Conservation (phyloP, 1,139 yeast genomes). For the Zygosaccharomyces pseudobailii region DNA sequence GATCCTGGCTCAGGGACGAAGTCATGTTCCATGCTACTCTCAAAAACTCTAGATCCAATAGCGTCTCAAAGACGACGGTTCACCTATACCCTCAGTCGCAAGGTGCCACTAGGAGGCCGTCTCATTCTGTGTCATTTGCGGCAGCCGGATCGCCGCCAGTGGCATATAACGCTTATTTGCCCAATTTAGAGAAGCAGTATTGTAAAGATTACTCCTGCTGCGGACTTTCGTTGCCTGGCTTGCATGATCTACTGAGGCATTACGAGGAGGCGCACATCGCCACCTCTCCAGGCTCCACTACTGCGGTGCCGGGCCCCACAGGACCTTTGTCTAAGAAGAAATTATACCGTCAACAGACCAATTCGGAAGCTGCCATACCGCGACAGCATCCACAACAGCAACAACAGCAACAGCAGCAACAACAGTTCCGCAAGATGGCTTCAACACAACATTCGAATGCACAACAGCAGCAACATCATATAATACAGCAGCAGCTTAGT, state of each 20-base stretch:
- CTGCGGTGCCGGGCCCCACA: conserved; percentile 12
- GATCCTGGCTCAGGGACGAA: conserved; percentile 94
- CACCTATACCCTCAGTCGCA: conserved; percentile 10
- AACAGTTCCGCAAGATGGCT: background rate
- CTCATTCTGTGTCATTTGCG: conserved; percentile 9
- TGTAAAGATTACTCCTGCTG: conserved; percentile 96
- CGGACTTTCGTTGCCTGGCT: conserved; percentile 84
- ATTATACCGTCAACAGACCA: conserved; percentile 3
- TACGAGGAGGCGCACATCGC: conserved; percentile 95
- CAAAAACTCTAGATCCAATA: conserved; percentile 14
- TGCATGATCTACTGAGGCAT: conserved; percentile 88
- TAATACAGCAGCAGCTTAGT: conserved; percentile 20
- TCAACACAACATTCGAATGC: conserved; percentile 1
- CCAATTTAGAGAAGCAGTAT: conserved; percentile 90
- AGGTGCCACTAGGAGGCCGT: conserved; percentile 13
- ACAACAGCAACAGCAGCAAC: conserved; percentile 10
- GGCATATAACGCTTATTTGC: conserved; percentile 69
- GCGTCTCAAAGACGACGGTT: conserved; percentile 10
- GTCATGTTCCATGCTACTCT: conserved; percentile 43
- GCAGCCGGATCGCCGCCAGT: conserved; percentile 57
- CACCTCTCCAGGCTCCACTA: conserved; percentile 52
- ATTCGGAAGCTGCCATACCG: conserved; percentile 5
- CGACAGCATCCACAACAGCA: conserved; percentile 8
- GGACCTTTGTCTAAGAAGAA: conserved; percentile 1
- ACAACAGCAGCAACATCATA: conserved; percentile 15